Conservation (phyloP, 805 yeast genomes). For the Saccharomycopsis selenospora region DNA sequence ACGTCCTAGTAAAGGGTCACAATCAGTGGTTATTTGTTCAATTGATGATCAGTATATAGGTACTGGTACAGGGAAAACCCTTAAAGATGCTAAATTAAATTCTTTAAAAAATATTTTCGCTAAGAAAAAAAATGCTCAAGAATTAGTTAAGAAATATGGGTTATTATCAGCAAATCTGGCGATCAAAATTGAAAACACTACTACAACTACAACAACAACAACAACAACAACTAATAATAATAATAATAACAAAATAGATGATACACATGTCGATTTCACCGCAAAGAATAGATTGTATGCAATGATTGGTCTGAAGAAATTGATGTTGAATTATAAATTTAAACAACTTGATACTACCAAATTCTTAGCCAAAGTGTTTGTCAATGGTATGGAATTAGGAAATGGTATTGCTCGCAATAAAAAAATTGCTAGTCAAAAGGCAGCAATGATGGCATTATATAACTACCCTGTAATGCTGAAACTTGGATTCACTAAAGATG, state of each 20-base stretch:
- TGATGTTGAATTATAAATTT: slow-evolving; percentile 4
- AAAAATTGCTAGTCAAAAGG: slow-evolving; percentile 12
- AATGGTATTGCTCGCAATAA: slow-evolving; percentile 8
- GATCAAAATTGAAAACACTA: too few species aligned
- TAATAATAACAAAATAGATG: too few species aligned
- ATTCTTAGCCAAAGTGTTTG: slow-evolving; percentile 1
- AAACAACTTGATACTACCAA: background rate
- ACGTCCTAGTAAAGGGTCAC: too few species aligned
- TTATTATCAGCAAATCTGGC: too few species aligned
- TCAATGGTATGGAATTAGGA: slow-evolving; percentile 2
- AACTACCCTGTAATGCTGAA: background rate
- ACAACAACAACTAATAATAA: background rate
- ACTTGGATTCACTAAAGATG: background rate
- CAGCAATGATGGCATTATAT: slow-evolving; percentile 10
- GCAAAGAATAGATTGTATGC: slow-evolving; percentile 8
- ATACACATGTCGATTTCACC: background rate
- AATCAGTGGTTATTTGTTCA: background rate
- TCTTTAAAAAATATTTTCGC: too few species aligned
- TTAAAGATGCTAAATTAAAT: background rate
- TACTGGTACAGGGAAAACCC: background rate
- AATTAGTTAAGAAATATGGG: too few species aligned
- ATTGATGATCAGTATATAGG: background rate
- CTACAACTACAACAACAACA: too few species aligned
- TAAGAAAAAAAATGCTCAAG: too few species aligned
- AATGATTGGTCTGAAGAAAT: background rate